These are phyloP conservation scores for Epichloe scottii DNA, from an alignment of 2,329 filamentous ascomycete species.

Conservation along the genomic window DNA sequence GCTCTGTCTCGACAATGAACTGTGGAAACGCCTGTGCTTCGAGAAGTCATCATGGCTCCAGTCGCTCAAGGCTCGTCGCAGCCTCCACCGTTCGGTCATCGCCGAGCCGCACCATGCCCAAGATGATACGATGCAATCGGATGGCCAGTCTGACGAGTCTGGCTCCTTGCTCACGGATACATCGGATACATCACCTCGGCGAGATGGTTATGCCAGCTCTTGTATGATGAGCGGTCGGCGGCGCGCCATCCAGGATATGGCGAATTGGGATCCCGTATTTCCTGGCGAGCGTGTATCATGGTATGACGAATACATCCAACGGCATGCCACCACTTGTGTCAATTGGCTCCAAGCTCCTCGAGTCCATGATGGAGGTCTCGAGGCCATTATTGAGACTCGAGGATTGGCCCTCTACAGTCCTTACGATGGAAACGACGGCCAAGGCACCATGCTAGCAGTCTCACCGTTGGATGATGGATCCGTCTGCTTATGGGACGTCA, in stretches of 20 bases:
- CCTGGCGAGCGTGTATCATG: slow-evolving; percentile 61
- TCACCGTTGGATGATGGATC: slow-evolving; percentile 78
- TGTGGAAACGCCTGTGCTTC: slow-evolving; percentile 71
- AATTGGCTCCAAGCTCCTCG: slow-evolving; percentile 63
- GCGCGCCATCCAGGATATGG: slow-evolving; percentile 40
- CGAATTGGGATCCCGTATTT: slow-evolving; percentile 75
- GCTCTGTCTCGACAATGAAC: slow-evolving; percentile 58
- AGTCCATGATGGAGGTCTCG: slow-evolving; percentile 26
- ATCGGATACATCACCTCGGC: not conserved
- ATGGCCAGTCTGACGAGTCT: not conserved
- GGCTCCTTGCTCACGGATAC: not conserved
- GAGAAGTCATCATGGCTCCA: slow-evolving; percentile 54
- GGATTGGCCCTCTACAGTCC: slow-evolving; percentile 57
- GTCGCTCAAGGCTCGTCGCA: slow-evolving; percentile 34
- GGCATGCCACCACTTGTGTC: slow-evolving; percentile 60
- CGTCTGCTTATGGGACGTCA: slow-evolving; percentile 75
- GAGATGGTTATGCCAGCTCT: not conserved
- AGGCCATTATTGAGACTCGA: slow-evolving; percentile 50
- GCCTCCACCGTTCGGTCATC: slow-evolving; percentile 19
- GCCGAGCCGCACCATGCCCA: not conserved
- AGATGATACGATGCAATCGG: slow-evolving; percentile 8
- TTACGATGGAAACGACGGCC: slow-evolving; percentile 34
- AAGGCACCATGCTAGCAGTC: slow-evolving; percentile 43
- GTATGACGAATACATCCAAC: slow-evolving; percentile 82
- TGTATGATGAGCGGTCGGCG: not conserved